Evolutionary conservation across 495 filamentous ascomycete species (phyloP), one percentile per base, ranked within the genome.

Genomic region (Aspergillus funiculosus): DNA sequence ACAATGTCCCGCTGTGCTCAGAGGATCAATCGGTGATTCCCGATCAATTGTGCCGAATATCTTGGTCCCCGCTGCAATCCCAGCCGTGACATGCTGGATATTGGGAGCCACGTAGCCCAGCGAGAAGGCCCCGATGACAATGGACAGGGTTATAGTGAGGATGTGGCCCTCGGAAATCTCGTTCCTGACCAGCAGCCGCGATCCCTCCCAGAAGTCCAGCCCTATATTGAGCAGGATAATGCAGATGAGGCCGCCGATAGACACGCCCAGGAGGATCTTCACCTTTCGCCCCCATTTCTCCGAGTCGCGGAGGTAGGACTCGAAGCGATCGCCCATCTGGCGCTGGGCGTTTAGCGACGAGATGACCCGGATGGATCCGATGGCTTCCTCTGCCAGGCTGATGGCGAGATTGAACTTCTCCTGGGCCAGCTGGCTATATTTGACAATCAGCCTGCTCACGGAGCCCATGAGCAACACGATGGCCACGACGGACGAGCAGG

Each of bases 31-130:
- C 2, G 39, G 42, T 1, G 66, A 58, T 13, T 56, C 49, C 5
- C 65, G 55, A 27, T 73, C 68, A 5, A 76, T 59, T 3, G 72
- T 46, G 6, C 36, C 50, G 8, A 68, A 57, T 15, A 75, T 66
- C 38, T 54, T 60, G 21, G 54, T 46, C 8, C 61, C 60, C 1
- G 70, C 63, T 0, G 61, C 51, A 2, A 67, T 64, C 0, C 67
- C 70, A 4, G 21, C 11, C 2, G 57, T 44, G n/a, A 67, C 62
- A 14, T 70, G 64, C 2, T 56, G 63, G 20, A 65, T 60, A 26
- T 72, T 40, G 43, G 71, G 68, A 1, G 72, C 52, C 11, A 51
- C 26, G 26, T 36, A 9, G 1, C 52, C 52, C 32, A 58, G 13
- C 14, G 37, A 18, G n/a, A 22, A 35, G 3, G 37, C 34, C 3